Evolutionary conservation across 345 rosid species (phyloP).

Genomic region (Lepidium aucheri): DNA sequence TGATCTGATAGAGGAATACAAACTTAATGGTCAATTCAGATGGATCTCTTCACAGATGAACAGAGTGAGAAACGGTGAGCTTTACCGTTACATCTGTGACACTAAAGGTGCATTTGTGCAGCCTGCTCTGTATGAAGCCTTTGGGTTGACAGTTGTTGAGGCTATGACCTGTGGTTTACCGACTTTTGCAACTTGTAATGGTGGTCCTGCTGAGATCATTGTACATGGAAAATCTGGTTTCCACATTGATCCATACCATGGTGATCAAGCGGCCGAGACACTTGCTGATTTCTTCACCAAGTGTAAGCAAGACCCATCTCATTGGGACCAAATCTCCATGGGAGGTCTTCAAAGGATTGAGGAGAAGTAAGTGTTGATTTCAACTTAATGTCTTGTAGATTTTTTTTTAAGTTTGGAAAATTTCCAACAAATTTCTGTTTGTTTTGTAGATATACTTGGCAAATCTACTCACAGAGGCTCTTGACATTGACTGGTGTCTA

Average conservation of each 20-base stretch:
- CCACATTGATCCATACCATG: conserved; percentile 84
- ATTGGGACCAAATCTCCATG: conserved; percentile 64
- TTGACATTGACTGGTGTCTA: conserved; percentile 81
- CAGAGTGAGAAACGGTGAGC: conserved; percentile 77
- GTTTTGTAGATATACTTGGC: conserved; percentile 69
- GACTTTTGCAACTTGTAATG: conserved; percentile 71
- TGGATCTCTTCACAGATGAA: conserved; percentile 96
- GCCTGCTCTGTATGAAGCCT: conserved; percentile 81
- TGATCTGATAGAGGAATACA: conserved; percentile 50
- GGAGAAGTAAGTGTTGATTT: conserved; percentile 48
- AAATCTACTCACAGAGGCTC: conserved; percentile 79
- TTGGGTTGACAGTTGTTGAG: conserved; percentile 83
- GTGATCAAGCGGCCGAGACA: conserved; percentile 59
- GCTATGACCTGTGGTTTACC: conserved; percentile 90
- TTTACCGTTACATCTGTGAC: conserved; percentile 72
- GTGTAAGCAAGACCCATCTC: conserved; percentile 49
- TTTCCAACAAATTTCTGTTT: neutral
- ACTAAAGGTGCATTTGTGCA: conserved; percentile 88
- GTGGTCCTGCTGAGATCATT: conserved; percentile 92
- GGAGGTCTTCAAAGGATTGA: conserved; percentile 69
- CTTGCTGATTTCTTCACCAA: conserved; percentile 65
- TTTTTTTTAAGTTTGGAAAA: neutral
- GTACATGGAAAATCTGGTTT: conserved; percentile 78
- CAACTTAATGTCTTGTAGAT: neutral
- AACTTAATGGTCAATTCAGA: conserved; percentile 68